Evolutionary conservation across 192 early-diverging fungal species (phyloP), one percentile per base, ranked within the genome.

Genomic region (Polychytrium aggregatum): DNA sequence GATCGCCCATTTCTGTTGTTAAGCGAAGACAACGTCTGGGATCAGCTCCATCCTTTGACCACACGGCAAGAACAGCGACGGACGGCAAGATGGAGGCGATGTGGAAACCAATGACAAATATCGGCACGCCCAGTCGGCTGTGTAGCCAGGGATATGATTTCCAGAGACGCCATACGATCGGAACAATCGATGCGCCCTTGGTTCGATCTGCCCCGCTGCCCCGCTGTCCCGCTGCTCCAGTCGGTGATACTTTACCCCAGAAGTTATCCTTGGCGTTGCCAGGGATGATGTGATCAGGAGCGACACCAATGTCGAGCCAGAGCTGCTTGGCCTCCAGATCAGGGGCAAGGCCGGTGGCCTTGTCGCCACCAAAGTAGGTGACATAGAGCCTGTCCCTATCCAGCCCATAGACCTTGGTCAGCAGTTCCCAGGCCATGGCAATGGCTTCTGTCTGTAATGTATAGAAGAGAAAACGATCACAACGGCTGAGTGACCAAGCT

Each of bases 221-320:
- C n/a, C n/a, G n/a, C n/a, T n/a, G n/a, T n/a, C n/a, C n/a, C n/a
- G n/a, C n/a, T n/a, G n/a, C n/a, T n/a, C n/a, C n/a, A n/a, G n/a
- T n/a, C n/a, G n/a, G n/a, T n/a, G n/a, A n/a, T n/a, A n/a, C n/a
- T n/a, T n/a, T 72, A 86, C 82, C 87, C 94, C 94, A 98, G 61
- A 98, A 98, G 76, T 98, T 98, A 54, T 98, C 94, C 70, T 95
- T 95, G 20, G 67, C 64, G 44, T 83, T 83, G 34, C 87, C 88
- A 24, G 90, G 91, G 44, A 98, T 53, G 46, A 98, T 76, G 46
- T 81, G 89, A 34, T 78, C 62, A 52, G 82, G 84, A 14, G 79
- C 75, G 6, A 98, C 68, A 33, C 94, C 94, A 52, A 90, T 68
- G 64, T 88, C 81, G 27, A 87, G 62, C 94, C 94, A 98, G 48